A percentile compares a stretch with the other conserved stretches of the same genome.
Evolutionary conservation across 108 stramenopile species (phyloP).

Genomic region (Nitzschia inconspicua): DNA sequence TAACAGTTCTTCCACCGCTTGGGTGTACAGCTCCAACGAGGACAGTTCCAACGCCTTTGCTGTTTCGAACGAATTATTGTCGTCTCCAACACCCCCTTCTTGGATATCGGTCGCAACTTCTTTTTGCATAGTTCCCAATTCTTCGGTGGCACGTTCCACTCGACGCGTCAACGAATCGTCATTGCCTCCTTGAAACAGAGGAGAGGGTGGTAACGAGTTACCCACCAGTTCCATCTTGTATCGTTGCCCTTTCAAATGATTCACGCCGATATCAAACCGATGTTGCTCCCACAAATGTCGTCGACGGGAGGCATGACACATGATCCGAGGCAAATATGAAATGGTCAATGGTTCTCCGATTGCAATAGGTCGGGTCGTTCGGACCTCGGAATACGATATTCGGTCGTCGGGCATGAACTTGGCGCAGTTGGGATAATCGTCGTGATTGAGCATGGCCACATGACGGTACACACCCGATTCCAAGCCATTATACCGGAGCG

Average conservation of each 20-base stretch:
- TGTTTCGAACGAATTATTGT: constrained; percentile 24
- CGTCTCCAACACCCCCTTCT: constrained; percentile 2
- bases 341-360: constrained; percentile 72
- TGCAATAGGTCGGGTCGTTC: constrained; percentile 58
- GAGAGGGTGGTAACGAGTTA: constrained; percentile 51
- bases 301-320: constrained; percentile 66
- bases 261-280: constrained; percentile 76
- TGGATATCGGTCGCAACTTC: constrained; percentile 29
- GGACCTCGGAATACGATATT: constrained; percentile 65
- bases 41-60: constrained; percentile 61
- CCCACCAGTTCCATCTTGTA: constrained; percentile 46
- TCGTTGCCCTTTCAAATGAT: constrained; percentile 14
- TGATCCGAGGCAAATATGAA: constrained; percentile 63
- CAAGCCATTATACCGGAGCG: constrained; percentile 79
- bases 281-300: constrained; percentile 76
- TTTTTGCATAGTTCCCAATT: constrained; percentile 51
- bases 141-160: constrained; percentile 59
- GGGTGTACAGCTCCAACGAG: constrained; percentile 44
- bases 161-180: constrained; percentile 40
- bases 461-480: constrained; percentile 74
- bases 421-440: constrained; percentile 71
- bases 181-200: constrained; percentile 20
- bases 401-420: constrained; percentile 53
- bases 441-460: constrained; percentile 82
- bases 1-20: constrained; percentile 41